phyloP scores from a whole-genome alignment of 495 filamentous ascomycete genomes.

The Hyaloscypha finlandica region DNA sequence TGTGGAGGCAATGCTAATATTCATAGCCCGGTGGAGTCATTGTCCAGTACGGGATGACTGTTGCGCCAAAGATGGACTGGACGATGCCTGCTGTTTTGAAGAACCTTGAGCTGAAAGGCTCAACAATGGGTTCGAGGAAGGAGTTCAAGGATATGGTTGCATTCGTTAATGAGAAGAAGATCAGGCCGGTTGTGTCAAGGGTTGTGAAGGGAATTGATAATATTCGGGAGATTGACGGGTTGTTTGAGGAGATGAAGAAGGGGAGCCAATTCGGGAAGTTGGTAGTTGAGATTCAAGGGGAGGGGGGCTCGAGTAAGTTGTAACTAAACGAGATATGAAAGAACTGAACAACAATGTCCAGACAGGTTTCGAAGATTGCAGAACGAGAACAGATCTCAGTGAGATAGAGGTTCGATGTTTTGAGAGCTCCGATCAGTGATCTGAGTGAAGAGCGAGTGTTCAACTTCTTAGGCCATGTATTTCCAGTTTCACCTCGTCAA shows the following conservation, averaged over 20 bases:
- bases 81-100: conserved; percentile 69
- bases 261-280: conserved; percentile 81
- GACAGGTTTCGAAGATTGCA: too few relatives aligned
- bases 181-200: conserved; percentile 62
- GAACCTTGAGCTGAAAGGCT: conserved; percentile 72
- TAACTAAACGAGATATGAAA: conserved; percentile 1
- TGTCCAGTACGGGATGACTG: conserved; percentile 76
- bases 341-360: too few relatives aligned
- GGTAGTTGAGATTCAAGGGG: conserved; percentile 48
- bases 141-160: conserved; percentile 79
- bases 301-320: conserved; percentile 22
- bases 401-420: too few relatives aligned
- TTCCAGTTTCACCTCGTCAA: too few relatives aligned
- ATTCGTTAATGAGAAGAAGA: conserved; percentile 64
- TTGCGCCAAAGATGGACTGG: conserved; percentile 71
- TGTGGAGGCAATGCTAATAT: not conserved
- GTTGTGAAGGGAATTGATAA: conserved; percentile 66
- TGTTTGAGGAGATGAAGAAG: conserved; percentile 76
- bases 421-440: too few relatives aligned
- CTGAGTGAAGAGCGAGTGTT: too few relatives aligned
- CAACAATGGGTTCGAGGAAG: conserved; percentile 73
- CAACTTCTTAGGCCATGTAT: too few relatives aligned
- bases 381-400: too few relatives aligned
- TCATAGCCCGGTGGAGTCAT: conserved; percentile 60
- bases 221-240: conserved; percentile 60